Base-by-base conservation (phyloP, 2,329 filamentous ascomycete species). In the Coniochaeta sp. region DNA sequence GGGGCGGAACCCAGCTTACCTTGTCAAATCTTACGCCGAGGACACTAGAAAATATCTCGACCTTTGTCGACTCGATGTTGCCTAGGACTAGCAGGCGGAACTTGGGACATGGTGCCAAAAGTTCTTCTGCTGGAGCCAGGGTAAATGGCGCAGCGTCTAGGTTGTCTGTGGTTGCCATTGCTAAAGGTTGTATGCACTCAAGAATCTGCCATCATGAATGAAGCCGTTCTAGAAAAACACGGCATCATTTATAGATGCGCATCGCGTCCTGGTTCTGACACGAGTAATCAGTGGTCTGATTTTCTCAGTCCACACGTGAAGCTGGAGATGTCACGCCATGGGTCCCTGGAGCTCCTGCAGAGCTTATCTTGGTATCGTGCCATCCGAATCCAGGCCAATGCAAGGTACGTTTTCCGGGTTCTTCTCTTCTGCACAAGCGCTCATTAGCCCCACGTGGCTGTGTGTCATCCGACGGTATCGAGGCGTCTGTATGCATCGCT, bases 51-150 rank as follows among this genome's bases (percentile, higher is more conserved):
- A 68, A 66, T 2, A 68, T 59, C 28, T 67, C 64, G 43, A 65
- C 62, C 55, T 68, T 68, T 26, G 66, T 67, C 24, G 65, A 64
- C n/a, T 68, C 66, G 7, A 64, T 63, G 54, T 64, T 68, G 14
- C 66, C 64, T 2, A 68, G 60, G 9, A 68, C 65, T 52, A 67
- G 44, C 22, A 68, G 57, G 11, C 66, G 61, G 43, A 68, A 67
- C 36, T 62, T 65, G n/a, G 66, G 65, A 28, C 66, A 67, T 22
- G 60, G 59, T 11, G 61, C 60, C 26, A 68, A 44, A 31, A 66
- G 64, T 16, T 66, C 62, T 17, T 60, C 58, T 4, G 64, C 59
- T 1, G 65, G 60, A n/a, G 63, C 58, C 54, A 67, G 65, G n/a
- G 61, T 38, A 26, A 57, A 61, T 59, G 34, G 34, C 12, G 3